A percentile compares a stretch with the other conserved stretches of the same genome.
phyloP scores from a whole-genome alignment of 371 early-diverging fungal species.

The Parasitella parasitica region DNA sequence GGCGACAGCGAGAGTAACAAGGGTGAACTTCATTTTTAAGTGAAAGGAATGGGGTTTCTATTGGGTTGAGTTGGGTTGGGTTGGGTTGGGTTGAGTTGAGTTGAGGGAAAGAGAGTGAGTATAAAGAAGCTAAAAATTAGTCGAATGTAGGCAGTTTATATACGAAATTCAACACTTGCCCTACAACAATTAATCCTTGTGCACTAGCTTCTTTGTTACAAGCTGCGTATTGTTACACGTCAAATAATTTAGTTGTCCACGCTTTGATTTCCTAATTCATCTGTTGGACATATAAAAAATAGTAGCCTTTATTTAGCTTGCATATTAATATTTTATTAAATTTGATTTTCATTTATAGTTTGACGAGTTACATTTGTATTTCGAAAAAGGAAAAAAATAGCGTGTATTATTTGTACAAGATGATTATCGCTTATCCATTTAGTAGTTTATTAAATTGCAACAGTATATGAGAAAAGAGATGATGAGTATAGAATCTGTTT shows the following conservation, averaged over 20 bases:
- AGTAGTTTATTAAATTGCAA: no score
- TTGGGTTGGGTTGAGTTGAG: not conserved
- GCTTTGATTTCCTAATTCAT: constrained; percentile 19
- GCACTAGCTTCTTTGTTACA: not conserved
- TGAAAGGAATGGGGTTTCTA: constrained; percentile 28
- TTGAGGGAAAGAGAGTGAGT: not conserved
- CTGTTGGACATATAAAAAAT: not conserved
- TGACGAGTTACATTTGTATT: not conserved
- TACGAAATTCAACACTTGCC: not conserved
- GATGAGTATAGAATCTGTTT: no score
- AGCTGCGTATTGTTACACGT: constrained; percentile 18
- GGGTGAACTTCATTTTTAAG: constrained; percentile 30
- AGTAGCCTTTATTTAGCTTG: not conserved
- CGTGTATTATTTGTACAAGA: no score
- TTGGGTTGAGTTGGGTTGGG: not conserved
- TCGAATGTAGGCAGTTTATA: not conserved
- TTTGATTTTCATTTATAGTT: not conserved
- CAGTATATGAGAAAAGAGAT: no score
- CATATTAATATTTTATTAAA: not conserved
- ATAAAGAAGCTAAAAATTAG: not conserved
- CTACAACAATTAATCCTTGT: not conserved
- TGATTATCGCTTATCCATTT: no score
- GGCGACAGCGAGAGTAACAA: constrained; percentile 23
- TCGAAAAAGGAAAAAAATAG: not conserved
- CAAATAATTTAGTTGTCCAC: constrained; percentile 13